Evolutionary conservation across 108 stramenopile species (phyloP), one percentile per base, ranked within the genome.

Genomic region (Skeletonema costatum): DNA sequence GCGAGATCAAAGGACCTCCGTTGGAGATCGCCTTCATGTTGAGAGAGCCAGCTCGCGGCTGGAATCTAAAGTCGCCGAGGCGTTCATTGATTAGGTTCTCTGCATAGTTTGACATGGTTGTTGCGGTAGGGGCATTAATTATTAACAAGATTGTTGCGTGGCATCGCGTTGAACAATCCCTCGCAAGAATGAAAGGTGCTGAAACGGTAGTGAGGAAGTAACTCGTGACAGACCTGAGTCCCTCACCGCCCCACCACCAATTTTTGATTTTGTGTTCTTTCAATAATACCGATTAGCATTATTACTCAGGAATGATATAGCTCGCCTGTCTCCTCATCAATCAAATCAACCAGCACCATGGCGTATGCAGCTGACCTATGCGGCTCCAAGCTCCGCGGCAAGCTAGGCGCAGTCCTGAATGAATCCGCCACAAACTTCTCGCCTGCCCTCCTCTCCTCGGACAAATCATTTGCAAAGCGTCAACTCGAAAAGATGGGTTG

Each of bases 401-500:
- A 86, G 67, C 63, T 93, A 39, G 87, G 87, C 19, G 73, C 87
- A 19, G 60, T 71, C 36, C 75, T 93, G 50, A 90, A 90, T 65
- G 92, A 93, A 77, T 70, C 66, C 4, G 72, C 85, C 29, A 73
- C 84, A 4, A 60, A 80, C 2, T 73, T 74, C 31, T 85, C 83
- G 2, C 84, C 81, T 16, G 74, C 87, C 32, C 74, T 82, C 9
- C 78, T 80, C 10, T 80, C 83, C n/a, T 71, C 78, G 4, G 46
- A 81, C 8, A 42, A 70, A 41, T 82, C 78, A 25, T 93, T 93
- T 72, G 94, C 94, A n/a, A 71, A 78, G 41, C 76, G 71, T 14
- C 94, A 93, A 74, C 68, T 96, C 62, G 85, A 87, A 70, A 92
- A 92, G 68, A 88, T 97, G 88, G 97, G 97, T 36, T 97, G 97